Evolutionary conservation across 148 eudicot genomes (phyloP).

Genomic region (Vaccinium macrocarpon): DNA sequence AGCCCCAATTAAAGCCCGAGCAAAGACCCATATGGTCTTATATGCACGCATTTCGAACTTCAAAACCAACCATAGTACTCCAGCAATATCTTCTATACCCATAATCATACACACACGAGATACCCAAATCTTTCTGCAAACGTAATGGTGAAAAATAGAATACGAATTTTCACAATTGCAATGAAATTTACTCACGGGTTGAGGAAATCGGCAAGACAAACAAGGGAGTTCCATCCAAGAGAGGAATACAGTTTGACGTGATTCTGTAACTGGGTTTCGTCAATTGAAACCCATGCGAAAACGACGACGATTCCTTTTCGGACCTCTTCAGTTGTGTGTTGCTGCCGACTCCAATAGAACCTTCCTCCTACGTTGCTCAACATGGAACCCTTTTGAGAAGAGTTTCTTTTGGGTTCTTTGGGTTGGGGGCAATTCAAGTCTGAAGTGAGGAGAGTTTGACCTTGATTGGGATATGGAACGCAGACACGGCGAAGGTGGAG

Average conservation of each 20-base stretch:
- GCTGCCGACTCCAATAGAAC: conserved; percentile 39
- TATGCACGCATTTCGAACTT: too few relatives aligned
- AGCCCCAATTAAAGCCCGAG: too few relatives aligned
- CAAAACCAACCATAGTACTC: too few relatives aligned
- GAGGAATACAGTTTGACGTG: conserved; percentile 39
- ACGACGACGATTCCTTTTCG: conserved; percentile 38
- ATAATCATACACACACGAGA: too few relatives aligned
- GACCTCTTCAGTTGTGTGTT: conserved; percentile 7
- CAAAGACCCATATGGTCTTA: too few relatives aligned
- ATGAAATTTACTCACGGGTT: conserved; percentile 35
- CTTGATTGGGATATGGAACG: background rate
- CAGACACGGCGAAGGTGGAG: background rate
- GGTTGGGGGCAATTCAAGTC: background rate
- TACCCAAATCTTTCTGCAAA: too few relatives aligned
- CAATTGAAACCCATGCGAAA: conserved; percentile 52
- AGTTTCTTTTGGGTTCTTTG: background rate
- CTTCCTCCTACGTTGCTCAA: conserved; percentile 32
- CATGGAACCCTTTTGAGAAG: background rate
- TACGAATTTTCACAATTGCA: background rate
- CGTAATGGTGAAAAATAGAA: background rate
- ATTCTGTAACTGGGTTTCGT: conserved; percentile 34
- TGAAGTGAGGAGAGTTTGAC: background rate
- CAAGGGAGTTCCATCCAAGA: conserved; percentile 62
- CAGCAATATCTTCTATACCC: too few relatives aligned
- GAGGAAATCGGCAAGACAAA: conserved; percentile 51